Evolutionary conservation across 108 stramenopile genomes (phyloP).

Genomic region (Conticribra guillardii): DNA sequence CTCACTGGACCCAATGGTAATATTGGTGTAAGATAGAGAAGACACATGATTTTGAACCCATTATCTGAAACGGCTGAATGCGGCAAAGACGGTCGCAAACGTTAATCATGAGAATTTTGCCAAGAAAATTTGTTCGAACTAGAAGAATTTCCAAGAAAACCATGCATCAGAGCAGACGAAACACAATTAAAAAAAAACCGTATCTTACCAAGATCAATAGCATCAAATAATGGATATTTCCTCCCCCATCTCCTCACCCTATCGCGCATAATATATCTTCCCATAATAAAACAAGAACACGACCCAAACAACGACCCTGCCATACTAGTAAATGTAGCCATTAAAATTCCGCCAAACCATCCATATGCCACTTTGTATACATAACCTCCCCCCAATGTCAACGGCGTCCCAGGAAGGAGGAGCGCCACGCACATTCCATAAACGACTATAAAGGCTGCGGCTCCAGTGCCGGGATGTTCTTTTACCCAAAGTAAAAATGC

Average conservation of each 20-base stretch:
- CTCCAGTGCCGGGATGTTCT: slow-evolving; percentile 32
- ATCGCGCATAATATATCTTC: slow-evolving; percentile 78
- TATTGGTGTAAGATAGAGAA: slow-evolving; percentile 82
- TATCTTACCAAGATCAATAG: slow-evolving; percentile 75
- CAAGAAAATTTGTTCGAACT: background rate
- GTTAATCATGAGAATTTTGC: background rate
- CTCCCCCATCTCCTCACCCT: slow-evolving; percentile 75
- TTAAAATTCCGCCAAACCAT: slow-evolving; percentile 67
- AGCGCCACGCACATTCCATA: slow-evolving; percentile 32
- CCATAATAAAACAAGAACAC: slow-evolving; percentile 74
- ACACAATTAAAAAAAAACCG: slow-evolving; percentile 12
- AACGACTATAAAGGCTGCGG: slow-evolving; percentile 38
- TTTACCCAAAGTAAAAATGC: slow-evolving; percentile 48
- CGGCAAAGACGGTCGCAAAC: background rate
- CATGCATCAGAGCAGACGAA: background rate
- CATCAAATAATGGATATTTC: slow-evolving; percentile 89
- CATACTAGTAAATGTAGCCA: slow-evolving; percentile 68
- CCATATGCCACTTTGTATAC: slow-evolving; percentile 84
- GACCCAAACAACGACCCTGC: slow-evolving; percentile 69
- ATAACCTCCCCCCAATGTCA: slow-evolving; percentile 76
- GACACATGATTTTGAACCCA: slow-evolving; percentile 83
- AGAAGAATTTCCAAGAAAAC: background rate
- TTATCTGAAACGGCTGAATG: slow-evolving; percentile 68
- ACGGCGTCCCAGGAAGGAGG: slow-evolving; percentile 46
- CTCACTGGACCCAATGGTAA: slow-evolving; percentile 79